Percentiles rank a stretch among this genome's conserved stretches.
phyloP scores from a whole-genome alignment of 345 rosid genomes.

The Eucalyptus caleyi region DNA sequence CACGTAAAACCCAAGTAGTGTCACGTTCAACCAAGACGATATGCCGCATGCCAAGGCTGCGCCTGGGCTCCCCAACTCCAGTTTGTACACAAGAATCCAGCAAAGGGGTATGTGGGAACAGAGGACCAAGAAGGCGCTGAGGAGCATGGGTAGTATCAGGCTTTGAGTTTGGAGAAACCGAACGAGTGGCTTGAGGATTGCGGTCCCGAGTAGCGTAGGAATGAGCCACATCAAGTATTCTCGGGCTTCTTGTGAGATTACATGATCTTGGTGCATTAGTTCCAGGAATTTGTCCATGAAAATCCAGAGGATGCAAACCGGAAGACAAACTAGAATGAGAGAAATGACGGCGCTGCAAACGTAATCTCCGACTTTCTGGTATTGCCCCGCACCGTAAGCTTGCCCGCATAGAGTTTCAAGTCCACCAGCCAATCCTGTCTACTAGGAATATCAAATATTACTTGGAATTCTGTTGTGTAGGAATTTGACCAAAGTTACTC shows the following conservation, averaged over 20 bases:
- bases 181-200: slow-evolving; percentile 8
- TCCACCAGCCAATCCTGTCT: slow-evolving; percentile 13
- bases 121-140: not conserved
- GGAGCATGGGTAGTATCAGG: slow-evolving; percentile 19
- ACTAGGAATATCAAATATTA: not conserved
- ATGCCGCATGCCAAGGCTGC: slow-evolving; percentile 29
- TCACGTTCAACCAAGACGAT: slow-evolving; percentile 33
- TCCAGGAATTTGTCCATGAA: slow-evolving; percentile 10
- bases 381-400: slow-evolving; percentile 20
- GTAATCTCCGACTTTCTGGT: slow-evolving; percentile 5
- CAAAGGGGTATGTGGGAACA: slow-evolving; percentile 15
- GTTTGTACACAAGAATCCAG: slow-evolving; percentile 22
- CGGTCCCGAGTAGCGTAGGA: slow-evolving; percentile 11
- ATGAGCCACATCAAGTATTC: slow-evolving; percentile 15
- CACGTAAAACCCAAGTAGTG: slow-evolving; percentile 12
- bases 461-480: not conserved
- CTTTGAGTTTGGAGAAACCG: slow-evolving; percentile 19
- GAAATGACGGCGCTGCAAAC: slow-evolving; percentile 7
- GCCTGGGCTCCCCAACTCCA: slow-evolving; percentile 10
- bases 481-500: not conserved
- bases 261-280: slow-evolving; percentile 15
- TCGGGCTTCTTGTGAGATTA: slow-evolving; percentile 7
- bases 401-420: slow-evolving; percentile 26
- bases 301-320: slow-evolving; percentile 9
- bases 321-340: slow-evolving; percentile 4